Conservation (phyloP, 345 rosid species). For the Hibiscus trionum region DNA sequence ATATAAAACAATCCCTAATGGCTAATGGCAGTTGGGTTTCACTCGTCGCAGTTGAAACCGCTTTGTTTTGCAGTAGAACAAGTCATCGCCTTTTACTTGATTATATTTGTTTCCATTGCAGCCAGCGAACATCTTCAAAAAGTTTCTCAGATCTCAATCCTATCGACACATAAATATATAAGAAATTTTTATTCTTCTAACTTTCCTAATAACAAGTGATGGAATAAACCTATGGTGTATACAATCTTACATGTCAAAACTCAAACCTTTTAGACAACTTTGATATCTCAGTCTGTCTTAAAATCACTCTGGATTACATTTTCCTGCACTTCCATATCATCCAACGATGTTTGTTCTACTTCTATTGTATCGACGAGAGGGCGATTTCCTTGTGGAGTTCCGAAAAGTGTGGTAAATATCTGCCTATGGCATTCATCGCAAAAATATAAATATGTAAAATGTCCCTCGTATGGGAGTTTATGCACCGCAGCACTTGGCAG, state of each 20-base stretch:
- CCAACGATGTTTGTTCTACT: conserved; percentile 21
- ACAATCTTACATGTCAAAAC: background rate
- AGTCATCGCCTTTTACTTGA: background rate
- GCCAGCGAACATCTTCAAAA: background rate
- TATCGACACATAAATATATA: background rate
- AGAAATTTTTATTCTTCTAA: background rate
- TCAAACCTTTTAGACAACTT: background rate
- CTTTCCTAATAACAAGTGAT: conserved; percentile 2
- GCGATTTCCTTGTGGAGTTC: conserved; percentile 48
- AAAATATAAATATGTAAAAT: conserved; percentile 51
- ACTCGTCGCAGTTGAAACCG: no score
- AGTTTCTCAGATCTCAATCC: background rate
- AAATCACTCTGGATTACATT: conserved; percentile 1
- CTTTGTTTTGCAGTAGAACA: background rate
- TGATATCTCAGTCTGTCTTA: background rate
- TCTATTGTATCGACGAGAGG: conserved; percentile 11
- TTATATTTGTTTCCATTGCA: background rate
- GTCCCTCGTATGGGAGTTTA: conserved; percentile 68
- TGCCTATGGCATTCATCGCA: conserved; percentile 70
- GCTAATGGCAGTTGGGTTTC: no score
- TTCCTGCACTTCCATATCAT: conserved; percentile 15
- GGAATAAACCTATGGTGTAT: background rate
- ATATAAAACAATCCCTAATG: no score
- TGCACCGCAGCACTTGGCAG: conserved; percentile 65
- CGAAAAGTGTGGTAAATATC: conserved; percentile 56